Base-by-base conservation (phyloP, 306 rosid genomes). In the Glycine soja region DNA sequence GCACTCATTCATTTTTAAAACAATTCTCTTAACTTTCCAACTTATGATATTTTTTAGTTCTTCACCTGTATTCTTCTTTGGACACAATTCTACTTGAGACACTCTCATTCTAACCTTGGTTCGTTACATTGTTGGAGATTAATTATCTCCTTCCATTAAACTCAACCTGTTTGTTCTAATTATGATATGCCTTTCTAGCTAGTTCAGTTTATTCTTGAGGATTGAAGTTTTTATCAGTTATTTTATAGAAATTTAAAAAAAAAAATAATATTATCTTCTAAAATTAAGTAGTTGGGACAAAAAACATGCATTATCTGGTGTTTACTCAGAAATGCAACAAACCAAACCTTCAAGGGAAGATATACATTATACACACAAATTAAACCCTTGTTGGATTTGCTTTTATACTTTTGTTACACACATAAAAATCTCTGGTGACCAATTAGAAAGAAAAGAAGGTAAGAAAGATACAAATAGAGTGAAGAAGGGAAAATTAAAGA, bases 321-420 rank as follows among this genome's bases (percentile, higher is more conserved):
- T 70, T 47, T 46, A 6, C 43, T 72, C 3, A 80, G 47, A 73
- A 51, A 24, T 52, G 63, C 47, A 72, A 36, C 59, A 50, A 24
- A 46, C 70, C 70, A 51, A 59, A 70, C 24, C 51, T 40, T 9
- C 40, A 62, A 69, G 7, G 13, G 13, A 82, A 59, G 58, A 69
- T 36, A 38, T 10, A 59, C 65, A 19, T 24, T 24, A 24, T 24
- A 24, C 30, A 0, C 30, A n/a, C 24, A 52, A 38, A 59, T 1
- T 4, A 75, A 62, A 38, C 19, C 11, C 14, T 65, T 54, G 30
- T 0, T 13, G 42, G 79, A 62, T 74, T 72, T 7, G 46, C 66
- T 13, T 48, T 47, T 8, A 42, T 53, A 19, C 3, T 43, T 58
- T 46, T 4, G 38, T 6, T 36, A 24, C 30, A 24, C 30, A 24